Evolutionary conservation across 192 early-diverging fungal genomes (phyloP).

Genomic region (Ramicandelaber brevisporus): DNA sequence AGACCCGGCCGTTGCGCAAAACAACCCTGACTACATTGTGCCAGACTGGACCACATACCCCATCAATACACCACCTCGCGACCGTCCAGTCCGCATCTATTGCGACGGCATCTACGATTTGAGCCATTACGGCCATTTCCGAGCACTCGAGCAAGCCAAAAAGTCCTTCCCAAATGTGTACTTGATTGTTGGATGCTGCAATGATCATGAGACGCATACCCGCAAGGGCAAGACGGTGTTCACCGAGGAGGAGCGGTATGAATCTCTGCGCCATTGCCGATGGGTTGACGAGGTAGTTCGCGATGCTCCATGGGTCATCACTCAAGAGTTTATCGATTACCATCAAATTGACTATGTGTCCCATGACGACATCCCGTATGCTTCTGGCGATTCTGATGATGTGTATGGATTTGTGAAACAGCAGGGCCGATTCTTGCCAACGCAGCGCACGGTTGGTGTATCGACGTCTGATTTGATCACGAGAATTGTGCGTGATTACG

Average conservation of each 20-base stretch:
- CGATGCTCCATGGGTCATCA: constrained; percentile 51
- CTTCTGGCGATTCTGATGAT: constrained; percentile 37
- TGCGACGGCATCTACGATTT: constrained; percentile 72
- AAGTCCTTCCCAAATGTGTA: constrained; percentile 48
- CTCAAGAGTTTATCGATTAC: constrained; percentile 44
- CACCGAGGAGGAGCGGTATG: constrained; percentile 47
- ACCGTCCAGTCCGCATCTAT: constrained; percentile 51
- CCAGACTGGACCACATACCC: constrained; percentile 12
- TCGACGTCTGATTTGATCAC: constrained; percentile 65
- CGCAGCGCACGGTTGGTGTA: constrained; percentile 53
- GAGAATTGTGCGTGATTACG: constrained; percentile 62
- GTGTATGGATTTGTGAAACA: constrained; percentile 61
- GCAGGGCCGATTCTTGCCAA: constrained; percentile 31
- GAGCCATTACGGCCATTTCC: constrained; percentile 63
- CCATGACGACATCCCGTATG: constrained; percentile 56
- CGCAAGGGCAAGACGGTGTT: constrained; percentile 65
- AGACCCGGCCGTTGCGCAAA: too few species aligned
- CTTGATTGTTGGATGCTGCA: constrained; percentile 51
- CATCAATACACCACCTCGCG: constrained; percentile 37
- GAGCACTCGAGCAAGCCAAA: constrained; percentile 61
- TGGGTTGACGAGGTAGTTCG: constrained; percentile 64
- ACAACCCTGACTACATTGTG: constrained; percentile 2
- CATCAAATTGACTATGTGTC: constrained; percentile 63
- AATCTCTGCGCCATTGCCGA: constrained; percentile 53
- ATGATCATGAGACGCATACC: constrained; percentile 42